Evolutionary conservation across 805 yeast species (phyloP), one percentile per base, ranked within the genome.

Genomic region (Sugiyamaella mastotermitis): DNA sequence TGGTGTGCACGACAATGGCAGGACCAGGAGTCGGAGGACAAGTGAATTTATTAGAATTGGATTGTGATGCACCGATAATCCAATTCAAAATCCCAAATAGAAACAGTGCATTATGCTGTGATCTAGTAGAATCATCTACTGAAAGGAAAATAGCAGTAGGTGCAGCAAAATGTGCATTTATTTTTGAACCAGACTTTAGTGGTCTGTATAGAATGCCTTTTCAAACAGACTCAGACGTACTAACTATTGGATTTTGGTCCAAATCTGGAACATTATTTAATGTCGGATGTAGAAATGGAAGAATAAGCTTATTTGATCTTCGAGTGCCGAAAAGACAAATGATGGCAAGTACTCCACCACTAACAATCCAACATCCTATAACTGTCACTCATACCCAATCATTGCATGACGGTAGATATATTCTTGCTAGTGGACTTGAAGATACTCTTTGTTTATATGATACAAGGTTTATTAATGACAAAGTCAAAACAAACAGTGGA

Each of bases 371-470:
- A n/a, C 48, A 42, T 28, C 38, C 45, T 20, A 33, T 51, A n/a
- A 39, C 53, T 3, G 47, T 51, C 7, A 47, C 56, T 8, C 46
- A 52, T 31, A 30, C 48, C 41, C 45, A 41, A 26, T 24, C 37
- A 7, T 29, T 48, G 10, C 10, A 21, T 9, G 29, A 35, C 7
- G 42, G 28, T 17, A 19, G 35, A 15, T 43, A 42, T 28, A 24
- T 52, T 19, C 26, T 51, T 8, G 43, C 44, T 17, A 42, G 50
- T 21, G 57, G 57, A 1, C 39, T 52, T 3, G 45, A 40, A 10
- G 49, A 49, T 21, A 36, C 45, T 4, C 43, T 52, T 11, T 21
- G 44, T 11, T 28, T 44, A 11, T 46, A 41, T 35, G 46, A 44
- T 31, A 15, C 35, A 3, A 35, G 48, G 11, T 23, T 4, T 19